Percentiles rank a stretch among this genome's conserved stretches.
phyloP scores from a whole-genome alignment of 805 yeast genomes.

The Grigorovia jiainica region DNA sequence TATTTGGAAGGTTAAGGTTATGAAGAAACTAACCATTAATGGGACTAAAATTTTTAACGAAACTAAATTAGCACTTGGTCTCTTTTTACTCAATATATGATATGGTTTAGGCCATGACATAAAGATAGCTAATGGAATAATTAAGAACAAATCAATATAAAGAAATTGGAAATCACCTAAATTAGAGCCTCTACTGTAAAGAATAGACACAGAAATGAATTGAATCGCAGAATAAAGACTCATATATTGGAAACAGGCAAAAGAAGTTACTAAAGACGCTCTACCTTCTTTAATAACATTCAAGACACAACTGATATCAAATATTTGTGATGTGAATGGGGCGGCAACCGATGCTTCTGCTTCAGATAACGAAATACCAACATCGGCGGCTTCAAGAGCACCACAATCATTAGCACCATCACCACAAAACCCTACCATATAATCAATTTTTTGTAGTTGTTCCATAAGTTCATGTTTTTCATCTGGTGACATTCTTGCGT shows the following conservation, averaged over 20 bases:
- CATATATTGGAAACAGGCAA: conserved; percentile 97
- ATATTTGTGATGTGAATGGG: conserved; percentile 84
- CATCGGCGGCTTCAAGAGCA: conserved; percentile 95
- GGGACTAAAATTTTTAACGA: conserved; percentile 83
- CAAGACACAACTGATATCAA: conserved; percentile 87
- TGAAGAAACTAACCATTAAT: conserved; percentile 62
- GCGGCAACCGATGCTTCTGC: conserved; percentile 99
- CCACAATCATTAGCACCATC: conserved; percentile 99
- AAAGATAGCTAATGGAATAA: conserved; percentile 89
- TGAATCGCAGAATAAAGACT: conserved; percentile 94
- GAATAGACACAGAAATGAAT: conserved; percentile 73
- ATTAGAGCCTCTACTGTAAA: conserved; percentile 83
- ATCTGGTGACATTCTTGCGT: conserved; percentile 98
- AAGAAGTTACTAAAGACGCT: conserved; percentile 88
- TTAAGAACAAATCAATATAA: conserved; percentile 84
- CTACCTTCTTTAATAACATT: conserved; percentile 92
- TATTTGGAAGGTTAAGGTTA: conserved; percentile 58
- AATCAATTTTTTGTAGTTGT: conserved; percentile 72
- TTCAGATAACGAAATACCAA: conserved; percentile 90
- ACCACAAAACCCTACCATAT: conserved; percentile 95
- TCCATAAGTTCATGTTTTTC: conserved; percentile 94
- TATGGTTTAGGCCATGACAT: conserved; percentile 96
- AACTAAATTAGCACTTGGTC: conserved; percentile 91
- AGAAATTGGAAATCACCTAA: conserved; percentile 94
- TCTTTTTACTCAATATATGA: conserved; percentile 45